Conservation (phyloP, 371 early-diverging fungal genomes). For the Syncephalastrum sp. region DNA sequence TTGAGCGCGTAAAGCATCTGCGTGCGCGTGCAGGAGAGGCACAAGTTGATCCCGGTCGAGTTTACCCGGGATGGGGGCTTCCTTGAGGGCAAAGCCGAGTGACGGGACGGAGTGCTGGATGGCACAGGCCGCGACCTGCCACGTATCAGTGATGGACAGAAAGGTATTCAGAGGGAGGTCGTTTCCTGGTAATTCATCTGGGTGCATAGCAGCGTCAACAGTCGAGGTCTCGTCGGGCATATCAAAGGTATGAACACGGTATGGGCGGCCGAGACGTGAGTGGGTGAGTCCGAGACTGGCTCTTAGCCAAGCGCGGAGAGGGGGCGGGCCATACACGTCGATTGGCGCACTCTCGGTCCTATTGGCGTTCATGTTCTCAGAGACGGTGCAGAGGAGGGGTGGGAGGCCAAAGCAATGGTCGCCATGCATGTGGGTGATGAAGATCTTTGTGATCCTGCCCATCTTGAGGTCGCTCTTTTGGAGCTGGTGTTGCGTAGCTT, state of each 20-base stretch:
- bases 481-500: conserved; percentile 71
- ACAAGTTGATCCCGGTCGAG: conserved; percentile 32
- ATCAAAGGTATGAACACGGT: conserved; percentile 43
- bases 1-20: conserved; percentile 25
- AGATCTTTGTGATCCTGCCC: conserved; percentile 46
- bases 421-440: conserved; percentile 66
- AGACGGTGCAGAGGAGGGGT: conserved; percentile 55
- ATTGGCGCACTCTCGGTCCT: conserved; percentile 2
- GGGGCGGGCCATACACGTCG: conserved; percentile 58
- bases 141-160: conserved; percentile 11
- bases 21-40: conserved; percentile 44
- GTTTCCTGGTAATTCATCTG: conserved; percentile 31
- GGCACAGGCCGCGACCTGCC: conserved; percentile 38
- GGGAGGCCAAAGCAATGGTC: conserved; percentile 64
- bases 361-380: conserved; percentile 32
- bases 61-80: conserved; percentile 42
- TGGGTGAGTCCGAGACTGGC: conserved; percentile 43
- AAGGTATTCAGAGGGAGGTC: conserved; percentile 8
- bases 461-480: conserved; percentile 44
- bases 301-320: conserved; percentile 50
- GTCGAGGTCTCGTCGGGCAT: too few relatives aligned
- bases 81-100: conserved; percentile 51
- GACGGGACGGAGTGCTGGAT: conserved; percentile 57
- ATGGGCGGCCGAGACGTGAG: conserved; percentile 34
- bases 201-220: conserved; percentile 20